phyloP scores from a whole-genome alignment of 2,329 filamentous ascomycete species.

The Fusarium guadeloupense region DNA sequence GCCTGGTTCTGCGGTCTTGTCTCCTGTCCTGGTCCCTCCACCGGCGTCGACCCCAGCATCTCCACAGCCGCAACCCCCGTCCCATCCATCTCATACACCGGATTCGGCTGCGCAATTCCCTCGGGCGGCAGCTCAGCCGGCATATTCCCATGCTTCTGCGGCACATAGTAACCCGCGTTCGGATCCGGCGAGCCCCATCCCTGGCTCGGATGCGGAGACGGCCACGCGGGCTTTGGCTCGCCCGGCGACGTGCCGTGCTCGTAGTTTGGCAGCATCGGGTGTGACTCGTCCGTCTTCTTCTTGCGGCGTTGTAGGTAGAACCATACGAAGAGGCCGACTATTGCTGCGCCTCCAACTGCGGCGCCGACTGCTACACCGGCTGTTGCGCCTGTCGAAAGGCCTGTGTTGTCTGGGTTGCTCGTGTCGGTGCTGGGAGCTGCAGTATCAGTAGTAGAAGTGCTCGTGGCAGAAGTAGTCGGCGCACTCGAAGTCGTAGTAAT shows the following conservation, averaged over 20 bases:
- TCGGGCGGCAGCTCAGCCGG: slow-evolving; percentile 27
- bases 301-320: slow-evolving; percentile 44
- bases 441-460: not conserved
- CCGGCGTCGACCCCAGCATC: slow-evolving; percentile 14
- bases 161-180: slow-evolving; percentile 11
- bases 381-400: slow-evolving; percentile 50
- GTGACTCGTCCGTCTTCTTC: slow-evolving; percentile 41
- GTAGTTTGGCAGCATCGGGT: slow-evolving; percentile 45
- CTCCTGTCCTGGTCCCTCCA: not conserved
- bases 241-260: slow-evolving; percentile 29
- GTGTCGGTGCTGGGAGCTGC: not conserved
- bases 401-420: slow-evolving; percentile 3
- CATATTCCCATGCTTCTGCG: not conserved
- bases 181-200: slow-evolving; percentile 14
- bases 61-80: slow-evolving; percentile 21
- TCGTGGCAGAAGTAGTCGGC: slow-evolving; percentile 4
- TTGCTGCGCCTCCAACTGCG: slow-evolving; percentile 42
- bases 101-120: not conserved
- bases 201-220: slow-evolving; percentile 2
- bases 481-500: not conserved
- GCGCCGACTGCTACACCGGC: slow-evolving; percentile 54
- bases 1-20: not conserved
- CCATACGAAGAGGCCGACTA: slow-evolving; percentile 38
- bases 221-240: slow-evolving; percentile 36
- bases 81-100: slow-evolving; percentile 41